Evolutionary conservation across 1,139 yeast species (phyloP).

Genomic region (Wickerhamiella infanticola): DNA sequence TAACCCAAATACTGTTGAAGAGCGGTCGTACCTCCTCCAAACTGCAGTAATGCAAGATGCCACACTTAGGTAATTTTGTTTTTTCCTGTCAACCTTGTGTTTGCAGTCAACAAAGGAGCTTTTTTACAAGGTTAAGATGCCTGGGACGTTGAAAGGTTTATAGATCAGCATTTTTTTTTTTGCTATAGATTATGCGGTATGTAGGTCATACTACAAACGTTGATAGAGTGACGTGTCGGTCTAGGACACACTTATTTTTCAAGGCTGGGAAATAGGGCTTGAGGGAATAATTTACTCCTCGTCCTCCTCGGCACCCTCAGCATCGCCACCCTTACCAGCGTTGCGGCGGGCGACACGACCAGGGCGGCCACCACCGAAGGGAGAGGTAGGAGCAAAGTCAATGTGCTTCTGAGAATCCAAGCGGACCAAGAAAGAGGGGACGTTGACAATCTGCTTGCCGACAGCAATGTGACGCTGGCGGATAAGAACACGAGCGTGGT

Average conservation of each 20-base stretch:
- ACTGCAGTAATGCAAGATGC: too few species aligned
- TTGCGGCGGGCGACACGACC: slow-evolving; percentile 99
- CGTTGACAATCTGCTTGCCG: slow-evolving; percentile 98
- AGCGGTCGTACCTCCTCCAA: too few species aligned
- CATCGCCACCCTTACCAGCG: slow-evolving; percentile 55
- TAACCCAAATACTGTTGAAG: too few species aligned
- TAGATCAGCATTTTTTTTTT: neutral
- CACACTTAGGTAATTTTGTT: too few species aligned
- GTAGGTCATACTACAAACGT: slow-evolving; percentile 1
- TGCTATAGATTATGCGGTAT: slow-evolving; percentile 3
- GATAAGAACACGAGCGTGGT: slow-evolving; percentile 99
- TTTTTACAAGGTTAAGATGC: too few species aligned
- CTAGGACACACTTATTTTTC: neutral
- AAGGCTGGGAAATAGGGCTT: neutral
- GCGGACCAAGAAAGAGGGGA: slow-evolving; percentile 99
- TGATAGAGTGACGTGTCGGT: neutral
- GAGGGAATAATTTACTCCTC: slow-evolving; percentile 16
- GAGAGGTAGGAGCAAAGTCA: slow-evolving; percentile 97
- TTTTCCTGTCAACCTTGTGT: too few species aligned
- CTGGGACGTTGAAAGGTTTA: too few species aligned
- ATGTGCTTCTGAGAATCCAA: slow-evolving; percentile 99
- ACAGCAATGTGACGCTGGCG: slow-evolving; percentile 99
- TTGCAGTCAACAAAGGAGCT: too few species aligned
- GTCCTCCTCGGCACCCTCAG: slow-evolving; percentile 56
- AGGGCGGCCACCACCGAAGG: slow-evolving; percentile 99